phyloP scores from a whole-genome alignment of 305 asterid genomes.

The Fraxinus greggii region DNA sequence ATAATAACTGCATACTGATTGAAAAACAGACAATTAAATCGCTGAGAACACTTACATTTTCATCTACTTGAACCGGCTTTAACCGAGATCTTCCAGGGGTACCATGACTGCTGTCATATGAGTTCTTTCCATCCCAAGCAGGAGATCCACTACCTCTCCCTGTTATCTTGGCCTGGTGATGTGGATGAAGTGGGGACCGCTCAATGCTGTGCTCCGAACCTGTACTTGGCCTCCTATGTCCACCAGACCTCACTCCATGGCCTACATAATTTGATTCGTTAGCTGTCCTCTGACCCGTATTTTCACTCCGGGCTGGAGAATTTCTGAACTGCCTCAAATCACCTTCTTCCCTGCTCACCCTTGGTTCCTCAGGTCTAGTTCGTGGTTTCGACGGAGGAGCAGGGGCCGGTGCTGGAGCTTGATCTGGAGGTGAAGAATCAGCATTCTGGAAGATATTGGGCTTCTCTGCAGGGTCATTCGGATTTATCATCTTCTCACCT shows the following conservation, averaged over 20 bases:
- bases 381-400: constrained; percentile 11
- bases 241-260: constrained; percentile 40
- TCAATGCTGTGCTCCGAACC: constrained; percentile 48
- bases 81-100: constrained; percentile 38
- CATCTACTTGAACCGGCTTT: constrained; percentile 32
- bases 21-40: neutral
- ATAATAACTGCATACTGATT: neutral
- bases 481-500: constrained; percentile 48
- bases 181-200: constrained; percentile 50
- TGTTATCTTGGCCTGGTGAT: constrained; percentile 29
- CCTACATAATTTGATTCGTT: constrained; percentile 39
- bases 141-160: constrained; percentile 45
- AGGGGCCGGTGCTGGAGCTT: neutral
- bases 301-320: constrained; percentile 30
- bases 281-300: constrained; percentile 20
- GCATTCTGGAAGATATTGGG: constrained; percentile 17
- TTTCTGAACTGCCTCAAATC: neutral
- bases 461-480: constrained; percentile 33
- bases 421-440: constrained; percentile 5
- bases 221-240: constrained; percentile 31
- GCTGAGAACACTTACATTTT: constrained; percentile 32
- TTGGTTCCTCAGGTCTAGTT: constrained; percentile 24
- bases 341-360: neutral
- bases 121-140: constrained; percentile 45
- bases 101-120: constrained; percentile 36